Conservation (phyloP, 75 land plant species). For the Larix kaempferi region DNA sequence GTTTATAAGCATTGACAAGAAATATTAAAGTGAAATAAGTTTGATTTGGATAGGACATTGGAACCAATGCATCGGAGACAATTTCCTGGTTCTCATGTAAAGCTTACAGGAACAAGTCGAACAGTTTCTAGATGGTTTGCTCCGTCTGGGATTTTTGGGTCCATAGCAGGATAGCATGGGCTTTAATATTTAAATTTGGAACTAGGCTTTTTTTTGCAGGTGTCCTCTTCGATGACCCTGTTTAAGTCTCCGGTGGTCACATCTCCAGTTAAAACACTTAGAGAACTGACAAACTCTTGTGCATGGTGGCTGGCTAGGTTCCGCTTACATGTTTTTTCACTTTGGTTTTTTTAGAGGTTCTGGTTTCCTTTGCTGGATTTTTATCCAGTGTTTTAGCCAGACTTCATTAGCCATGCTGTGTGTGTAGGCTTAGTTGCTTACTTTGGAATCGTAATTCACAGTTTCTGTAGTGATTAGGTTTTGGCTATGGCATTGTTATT, state of each 20-base stretch:
- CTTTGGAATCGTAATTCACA: slow-evolving; percentile 3
- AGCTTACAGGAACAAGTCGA: neutral
- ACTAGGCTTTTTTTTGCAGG: slow-evolving; percentile 10
- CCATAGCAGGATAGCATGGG: neutral
- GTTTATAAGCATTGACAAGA: neutral
- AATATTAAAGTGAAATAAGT: neutral
- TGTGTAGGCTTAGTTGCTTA: neutral
- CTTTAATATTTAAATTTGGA: neutral
- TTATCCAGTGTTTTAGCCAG: slow-evolving; percentile 3
- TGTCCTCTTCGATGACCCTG: slow-evolving; percentile 2
- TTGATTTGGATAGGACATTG: neutral
- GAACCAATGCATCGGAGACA: slow-evolving; percentile 1
- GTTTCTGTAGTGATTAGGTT: slow-evolving; percentile 5
- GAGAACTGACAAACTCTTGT: neutral
- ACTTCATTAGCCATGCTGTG: slow-evolving; percentile 5
- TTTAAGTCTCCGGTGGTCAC: slow-evolving; percentile 3
- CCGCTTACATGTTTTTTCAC: slow-evolving; percentile 7
- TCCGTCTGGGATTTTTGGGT: neutral
- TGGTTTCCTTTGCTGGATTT: slow-evolving; percentile 2
- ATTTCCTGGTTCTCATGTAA: neutral
- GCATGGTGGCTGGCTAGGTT: slow-evolving; percentile 1
- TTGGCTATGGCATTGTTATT: slow-evolving; percentile 4
- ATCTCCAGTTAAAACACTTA: neutral
- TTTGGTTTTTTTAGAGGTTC: slow-evolving; percentile 10
- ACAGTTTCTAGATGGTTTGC: neutral